A percentile compares a stretch with the other conserved stretches of the same genome.
Evolutionary conservation across 2,329 filamentous ascomycete genomes (phyloP).

Genomic region (Neofusicoccum cordaticola): DNA sequence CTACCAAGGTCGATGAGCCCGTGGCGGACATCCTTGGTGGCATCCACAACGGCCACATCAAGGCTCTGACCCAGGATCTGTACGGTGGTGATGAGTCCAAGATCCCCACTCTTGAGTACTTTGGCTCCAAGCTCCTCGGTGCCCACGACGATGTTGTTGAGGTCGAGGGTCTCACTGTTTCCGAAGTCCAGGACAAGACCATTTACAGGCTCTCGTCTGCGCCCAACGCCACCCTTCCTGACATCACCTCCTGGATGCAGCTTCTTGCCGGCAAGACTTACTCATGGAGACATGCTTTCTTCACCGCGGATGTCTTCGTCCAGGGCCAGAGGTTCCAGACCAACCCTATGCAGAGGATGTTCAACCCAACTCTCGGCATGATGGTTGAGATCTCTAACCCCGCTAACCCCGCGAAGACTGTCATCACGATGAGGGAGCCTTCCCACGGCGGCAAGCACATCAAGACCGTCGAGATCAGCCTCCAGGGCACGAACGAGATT

Average conservation of each 20-base stretch:
- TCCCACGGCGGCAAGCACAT: slow-evolving; percentile 81
- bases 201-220: slow-evolving; percentile 79
- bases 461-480: slow-evolving; percentile 82
- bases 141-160: slow-evolving; percentile 64
- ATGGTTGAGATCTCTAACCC: slow-evolving; percentile 84
- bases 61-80: slow-evolving; percentile 71
- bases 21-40: slow-evolving; percentile 91
- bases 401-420: slow-evolving; percentile 76
- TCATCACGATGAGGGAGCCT: slow-evolving; percentile 84
- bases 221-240: slow-evolving; percentile 70
- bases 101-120: slow-evolving; percentile 89
- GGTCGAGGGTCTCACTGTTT: slow-evolving; percentile 80
- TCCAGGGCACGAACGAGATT: slow-evolving; percentile 74
- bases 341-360: slow-evolving; percentile 90
- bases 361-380: slow-evolving; percentile 80
- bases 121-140: slow-evolving; percentile 82
- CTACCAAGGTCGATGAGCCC: slow-evolving; percentile 85
- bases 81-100: slow-evolving; percentile 71
- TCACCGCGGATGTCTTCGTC: slow-evolving; percentile 88
- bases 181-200: slow-evolving; percentile 74
- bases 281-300: slow-evolving; percentile 92
- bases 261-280: slow-evolving; percentile 81
- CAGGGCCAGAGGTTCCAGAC: slow-evolving; percentile 97
- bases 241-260: slow-evolving; percentile 79
- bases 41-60: slow-evolving; percentile 85